Evolutionary conservation across 2,329 filamentous ascomycete genomes (phyloP).

Genomic region (Ophiosphaerella narmari): DNA sequence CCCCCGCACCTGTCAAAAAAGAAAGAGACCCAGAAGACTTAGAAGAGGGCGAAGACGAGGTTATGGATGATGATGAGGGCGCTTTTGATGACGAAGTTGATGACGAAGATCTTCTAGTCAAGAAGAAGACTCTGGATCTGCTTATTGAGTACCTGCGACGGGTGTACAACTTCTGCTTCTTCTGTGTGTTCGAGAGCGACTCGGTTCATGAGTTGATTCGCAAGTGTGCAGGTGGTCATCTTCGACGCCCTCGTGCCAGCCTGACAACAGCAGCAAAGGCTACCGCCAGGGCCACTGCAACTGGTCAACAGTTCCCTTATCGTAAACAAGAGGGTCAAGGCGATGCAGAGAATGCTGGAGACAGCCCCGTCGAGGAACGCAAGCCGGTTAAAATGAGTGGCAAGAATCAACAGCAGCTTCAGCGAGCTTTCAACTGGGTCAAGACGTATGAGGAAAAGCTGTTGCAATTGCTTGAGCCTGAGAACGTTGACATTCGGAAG

Average conservation of each 20-base stretch:
- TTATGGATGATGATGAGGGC: slow-evolving; percentile 67
- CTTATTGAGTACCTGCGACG: slow-evolving; percentile 95
- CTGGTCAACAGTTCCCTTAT: slow-evolving; percentile 79
- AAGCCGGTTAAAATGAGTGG: slow-evolving; percentile 66
- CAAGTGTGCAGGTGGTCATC: slow-evolving; percentile 96
- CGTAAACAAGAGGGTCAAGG: slow-evolving; percentile 74
- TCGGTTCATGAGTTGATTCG: slow-evolving; percentile 93
- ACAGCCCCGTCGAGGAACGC: slow-evolving; percentile 73
- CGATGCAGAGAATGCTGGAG: slow-evolving; percentile 66
- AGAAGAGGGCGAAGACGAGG: slow-evolving; percentile 74
- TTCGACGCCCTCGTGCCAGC: slow-evolving; percentile 85
- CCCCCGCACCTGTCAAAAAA: slow-evolving; percentile 61
- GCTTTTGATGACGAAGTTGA: slow-evolving; percentile 78
- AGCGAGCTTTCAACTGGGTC: slow-evolving; percentile 97
- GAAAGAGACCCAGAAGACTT: slow-evolving; percentile 65
- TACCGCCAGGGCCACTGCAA: slow-evolving; percentile 82
- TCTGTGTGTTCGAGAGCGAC: slow-evolving; percentile 98
- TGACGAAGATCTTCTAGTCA: slow-evolving; percentile 83
- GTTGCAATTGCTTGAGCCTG: slow-evolving; percentile 87
- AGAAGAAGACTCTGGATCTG: slow-evolving; percentile 96
- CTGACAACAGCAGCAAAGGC: slow-evolving; percentile 81
- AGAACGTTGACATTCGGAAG: slow-evolving; percentile 84
- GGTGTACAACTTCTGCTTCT: slow-evolving; percentile 99
- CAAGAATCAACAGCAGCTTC: slow-evolving; percentile 88
- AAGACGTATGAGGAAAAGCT: slow-evolving; percentile 98